Percentiles rank a stretch among this genome's conserved stretches.
Conservation (phyloP, 2,329 filamentous ascomycete genomes). For the Exophiala oligosperma region DNA sequence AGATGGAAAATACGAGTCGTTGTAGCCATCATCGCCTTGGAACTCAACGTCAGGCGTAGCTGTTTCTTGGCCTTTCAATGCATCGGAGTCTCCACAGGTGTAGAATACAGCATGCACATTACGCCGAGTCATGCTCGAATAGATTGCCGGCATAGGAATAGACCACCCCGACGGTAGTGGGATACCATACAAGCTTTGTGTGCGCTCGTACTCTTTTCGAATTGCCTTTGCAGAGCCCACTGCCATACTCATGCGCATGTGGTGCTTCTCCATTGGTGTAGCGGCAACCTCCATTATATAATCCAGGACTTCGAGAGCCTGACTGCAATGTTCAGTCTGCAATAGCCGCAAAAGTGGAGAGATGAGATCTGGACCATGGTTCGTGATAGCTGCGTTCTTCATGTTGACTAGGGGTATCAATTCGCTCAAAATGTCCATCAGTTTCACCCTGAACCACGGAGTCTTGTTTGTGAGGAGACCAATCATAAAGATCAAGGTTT, state of each 20-base stretch:
- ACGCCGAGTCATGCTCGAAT: slow-evolving; percentile 79
- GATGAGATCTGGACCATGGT: slow-evolving; percentile 90
- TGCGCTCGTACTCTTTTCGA: slow-evolving; percentile 91
- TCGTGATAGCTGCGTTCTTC: slow-evolving; percentile 83
- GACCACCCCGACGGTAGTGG: slow-evolving; percentile 96
- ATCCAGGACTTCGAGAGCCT: slow-evolving; percentile 87
- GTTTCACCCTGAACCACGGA: slow-evolving; percentile 88
- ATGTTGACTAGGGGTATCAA: slow-evolving; percentile 91
- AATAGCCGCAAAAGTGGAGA: slow-evolving; percentile 85
- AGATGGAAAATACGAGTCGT: slow-evolving; percentile 71
- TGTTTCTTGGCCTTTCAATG: slow-evolving; percentile 61
- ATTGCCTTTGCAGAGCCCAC: slow-evolving; percentile 80
- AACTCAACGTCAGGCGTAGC: slow-evolving; percentile 89
- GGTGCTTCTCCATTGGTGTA: slow-evolving; percentile 88
- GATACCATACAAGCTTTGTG: slow-evolving; percentile 92
- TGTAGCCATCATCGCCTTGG: slow-evolving; percentile 82
- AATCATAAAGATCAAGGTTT: slow-evolving; percentile 84
- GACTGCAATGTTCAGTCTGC: slow-evolving; percentile 90
- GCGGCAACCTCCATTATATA: slow-evolving; percentile 94
- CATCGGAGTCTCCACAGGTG: slow-evolving; percentile 73
- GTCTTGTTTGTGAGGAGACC: slow-evolving; percentile 86
- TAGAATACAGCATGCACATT: slow-evolving; percentile 98
- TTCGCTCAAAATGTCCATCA: slow-evolving; percentile 83
- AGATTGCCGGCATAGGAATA: slow-evolving; percentile 85
- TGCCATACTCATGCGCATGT: slow-evolving; percentile 97